A percentile compares a stretch with the other conserved stretches of the same genome.
Conservation (phyloP, 2,329 filamentous ascomycete species). For the Cladosporium sp. region DNA sequence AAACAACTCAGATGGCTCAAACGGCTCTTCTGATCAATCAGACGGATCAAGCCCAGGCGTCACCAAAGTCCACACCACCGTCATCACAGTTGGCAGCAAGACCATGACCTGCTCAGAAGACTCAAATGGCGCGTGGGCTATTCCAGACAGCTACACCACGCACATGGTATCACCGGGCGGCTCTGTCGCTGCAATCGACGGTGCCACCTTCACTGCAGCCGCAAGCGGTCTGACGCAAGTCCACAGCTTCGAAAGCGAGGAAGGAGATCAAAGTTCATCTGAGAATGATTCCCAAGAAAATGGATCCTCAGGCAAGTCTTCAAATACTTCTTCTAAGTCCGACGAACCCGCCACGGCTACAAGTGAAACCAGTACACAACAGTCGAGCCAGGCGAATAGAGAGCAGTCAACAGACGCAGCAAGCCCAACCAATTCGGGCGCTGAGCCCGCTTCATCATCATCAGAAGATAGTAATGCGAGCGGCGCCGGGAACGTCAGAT, state of each 20-base stretch:
- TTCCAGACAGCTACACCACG: neutral
- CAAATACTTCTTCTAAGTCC: neutral
- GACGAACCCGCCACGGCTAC: neutral
- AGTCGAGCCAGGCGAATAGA: neutral
- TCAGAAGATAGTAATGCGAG: neutral
- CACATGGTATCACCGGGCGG: slow-evolving; percentile 1
- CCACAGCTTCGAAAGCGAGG: neutral
- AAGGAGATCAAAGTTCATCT: neutral
- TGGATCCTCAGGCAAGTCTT: neutral
- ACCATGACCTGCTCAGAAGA: slow-evolving; percentile 1
- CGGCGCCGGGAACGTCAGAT: neutral
- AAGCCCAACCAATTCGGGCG: neutral
- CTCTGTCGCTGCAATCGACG: neutral
- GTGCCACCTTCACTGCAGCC: slow-evolving; percentile 2
- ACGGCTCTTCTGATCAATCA: too few species aligned
- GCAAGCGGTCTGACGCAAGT: neutral
- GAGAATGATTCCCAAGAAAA: neutral
- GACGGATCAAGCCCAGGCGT: too few species aligned
- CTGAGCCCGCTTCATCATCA: too few species aligned
- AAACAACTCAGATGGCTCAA: too few species aligned
- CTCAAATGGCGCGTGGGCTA: slow-evolving; percentile 1
- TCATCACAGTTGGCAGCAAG: slow-evolving; percentile 7
- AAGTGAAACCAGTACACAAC: neutral
- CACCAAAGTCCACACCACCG: slow-evolving; percentile 4
- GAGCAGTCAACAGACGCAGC: neutral